Evolutionary conservation across 2,329 filamentous ascomycete genomes (phyloP).

Genomic region (Alternaria brassicicola): DNA sequence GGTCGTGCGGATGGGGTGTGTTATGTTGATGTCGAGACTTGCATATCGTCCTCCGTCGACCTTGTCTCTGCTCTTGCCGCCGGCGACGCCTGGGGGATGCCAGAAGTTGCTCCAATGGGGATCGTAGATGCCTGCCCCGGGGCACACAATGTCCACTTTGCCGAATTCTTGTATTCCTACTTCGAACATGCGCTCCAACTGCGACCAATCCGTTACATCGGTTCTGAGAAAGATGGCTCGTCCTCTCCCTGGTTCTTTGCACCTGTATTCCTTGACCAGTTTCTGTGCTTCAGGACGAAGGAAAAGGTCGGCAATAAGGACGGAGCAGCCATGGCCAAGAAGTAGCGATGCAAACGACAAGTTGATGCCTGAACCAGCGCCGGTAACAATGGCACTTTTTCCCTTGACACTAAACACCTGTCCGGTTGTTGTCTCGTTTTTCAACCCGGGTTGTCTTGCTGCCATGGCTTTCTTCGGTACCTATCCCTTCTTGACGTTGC

Average conservation of each 20-base stretch:
- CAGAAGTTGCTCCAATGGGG: slow-evolving; percentile 57
- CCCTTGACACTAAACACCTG: slow-evolving; percentile 48
- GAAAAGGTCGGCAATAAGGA: slow-evolving; percentile 56
- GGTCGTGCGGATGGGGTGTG: slow-evolving; percentile 55
- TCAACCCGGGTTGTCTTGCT: background rate
- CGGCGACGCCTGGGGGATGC: slow-evolving; percentile 51
- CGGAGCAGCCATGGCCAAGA: slow-evolving; percentile 54
- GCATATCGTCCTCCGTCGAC: slow-evolving; percentile 35
- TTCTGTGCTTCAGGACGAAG: slow-evolving; percentile 56
- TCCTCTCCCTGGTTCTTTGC: slow-evolving; percentile 26
- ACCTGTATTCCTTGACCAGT: slow-evolving; percentile 45
- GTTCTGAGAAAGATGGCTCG: slow-evolving; percentile 54
- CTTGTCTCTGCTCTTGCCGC: slow-evolving; percentile 42
- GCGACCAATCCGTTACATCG: slow-evolving; percentile 49
- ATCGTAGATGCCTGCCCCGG: slow-evolving; percentile 58
- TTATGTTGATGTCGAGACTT: slow-evolving; percentile 55
- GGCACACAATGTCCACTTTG: slow-evolving; percentile 55
- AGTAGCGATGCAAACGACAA: slow-evolving; percentile 54
- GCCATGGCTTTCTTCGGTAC: background rate
- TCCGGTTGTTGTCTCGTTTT: background rate
- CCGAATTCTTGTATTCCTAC: slow-evolving; percentile 39
- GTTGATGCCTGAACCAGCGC: slow-evolving; percentile 57
- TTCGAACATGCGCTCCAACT: slow-evolving; percentile 44
- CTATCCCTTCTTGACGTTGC: background rate
- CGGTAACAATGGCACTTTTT: slow-evolving; percentile 57